Conservation (phyloP, 805 yeast species). For the Candida cerambycidarum region DNA sequence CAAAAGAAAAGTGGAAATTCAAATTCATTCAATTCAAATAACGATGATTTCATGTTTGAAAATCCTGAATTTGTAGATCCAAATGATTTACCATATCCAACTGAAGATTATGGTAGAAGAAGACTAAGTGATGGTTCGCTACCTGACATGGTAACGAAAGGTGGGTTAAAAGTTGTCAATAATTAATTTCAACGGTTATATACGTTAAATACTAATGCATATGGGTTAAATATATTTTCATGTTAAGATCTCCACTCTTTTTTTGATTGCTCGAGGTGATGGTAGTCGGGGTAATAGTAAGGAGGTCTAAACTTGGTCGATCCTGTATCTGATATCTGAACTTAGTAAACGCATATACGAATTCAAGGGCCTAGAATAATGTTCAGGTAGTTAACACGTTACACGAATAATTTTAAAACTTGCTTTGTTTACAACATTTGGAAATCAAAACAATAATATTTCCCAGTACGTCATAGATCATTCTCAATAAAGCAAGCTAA, state of each 20-base stretch:
- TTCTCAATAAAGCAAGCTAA: background rate
- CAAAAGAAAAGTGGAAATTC: slow-evolving; percentile 16
- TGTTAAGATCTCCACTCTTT: too few species aligned
- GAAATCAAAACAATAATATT: slow-evolving; percentile 1
- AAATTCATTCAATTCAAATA: slow-evolving; percentile 20
- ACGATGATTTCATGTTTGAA: slow-evolving; percentile 23
- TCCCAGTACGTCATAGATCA: background rate
- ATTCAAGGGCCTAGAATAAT: background rate
- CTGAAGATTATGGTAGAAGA: slow-evolving; percentile 43
- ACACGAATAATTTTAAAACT: background rate
- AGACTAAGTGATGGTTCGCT: slow-evolving; percentile 55
- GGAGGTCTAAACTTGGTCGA: too few species aligned
- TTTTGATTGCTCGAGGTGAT: too few species aligned
- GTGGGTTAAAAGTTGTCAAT: slow-evolving; percentile 54
- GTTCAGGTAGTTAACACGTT: background rate
- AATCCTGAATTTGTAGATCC: slow-evolving; percentile 6
- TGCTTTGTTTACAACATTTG: background rate
- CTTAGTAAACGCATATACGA: too few species aligned
- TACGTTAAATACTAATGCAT: slow-evolving; percentile 7
- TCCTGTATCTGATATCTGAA: too few species aligned
- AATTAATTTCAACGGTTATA: slow-evolving; percentile 9
- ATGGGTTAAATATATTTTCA: background rate
- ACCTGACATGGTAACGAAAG: slow-evolving; percentile 49
- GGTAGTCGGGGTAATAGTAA: too few species aligned
- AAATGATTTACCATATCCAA: slow-evolving; percentile 15